Evolutionary conservation across 1,284 basidiomycete genomes (phyloP).

Genomic region (Apiotrichum siamense): DNA sequence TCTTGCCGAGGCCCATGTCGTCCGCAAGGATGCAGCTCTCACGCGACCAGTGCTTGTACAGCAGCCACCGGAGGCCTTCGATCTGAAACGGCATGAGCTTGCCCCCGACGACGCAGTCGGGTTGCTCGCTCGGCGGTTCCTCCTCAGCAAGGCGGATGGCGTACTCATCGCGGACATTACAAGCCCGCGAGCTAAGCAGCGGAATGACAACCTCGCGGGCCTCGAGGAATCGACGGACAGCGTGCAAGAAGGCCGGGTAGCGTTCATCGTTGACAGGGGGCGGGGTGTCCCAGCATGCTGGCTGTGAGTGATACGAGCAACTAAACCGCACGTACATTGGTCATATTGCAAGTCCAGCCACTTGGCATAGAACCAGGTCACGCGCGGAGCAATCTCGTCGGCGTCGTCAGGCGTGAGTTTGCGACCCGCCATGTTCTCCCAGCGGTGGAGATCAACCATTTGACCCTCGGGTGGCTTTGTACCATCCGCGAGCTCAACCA

Average conservation of each 20-base stretch:
- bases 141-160: slow-evolving; percentile 16
- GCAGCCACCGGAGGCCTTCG: slow-evolving; percentile 88
- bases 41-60: slow-evolving; percentile 77
- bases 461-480: slow-evolving; percentile 24
- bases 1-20: slow-evolving; percentile 80
- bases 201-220: slow-evolving; percentile 61
- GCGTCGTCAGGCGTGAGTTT: slow-evolving; percentile 55
- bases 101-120: slow-evolving; percentile 48
- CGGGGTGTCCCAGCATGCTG: slow-evolving; percentile 79
- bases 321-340: slow-evolving; percentile 55
- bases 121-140: slow-evolving; percentile 44
- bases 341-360: slow-evolving; percentile 88
- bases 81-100: slow-evolving; percentile 77
- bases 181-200: slow-evolving; percentile 43
- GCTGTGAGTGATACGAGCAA: slow-evolving; percentile 47
- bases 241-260: slow-evolving; percentile 60
- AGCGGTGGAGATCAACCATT: slow-evolving; percentile 49
- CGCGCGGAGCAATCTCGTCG: slow-evolving; percentile 50
- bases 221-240: slow-evolving; percentile 60
- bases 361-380: slow-evolving; percentile 56
- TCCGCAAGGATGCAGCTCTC: slow-evolving; percentile 93
- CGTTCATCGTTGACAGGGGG: slow-evolving; percentile 49
- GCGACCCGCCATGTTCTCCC: slow-evolving; percentile 53
- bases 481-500: slow-evolving; percentile 24
- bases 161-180: slow-evolving; percentile 34